These are phyloP conservation scores for Umbelopsis isabellina DNA, from an alignment of 192 early-diverging fungal genomes.

Conservation along the genomic window DNA sequence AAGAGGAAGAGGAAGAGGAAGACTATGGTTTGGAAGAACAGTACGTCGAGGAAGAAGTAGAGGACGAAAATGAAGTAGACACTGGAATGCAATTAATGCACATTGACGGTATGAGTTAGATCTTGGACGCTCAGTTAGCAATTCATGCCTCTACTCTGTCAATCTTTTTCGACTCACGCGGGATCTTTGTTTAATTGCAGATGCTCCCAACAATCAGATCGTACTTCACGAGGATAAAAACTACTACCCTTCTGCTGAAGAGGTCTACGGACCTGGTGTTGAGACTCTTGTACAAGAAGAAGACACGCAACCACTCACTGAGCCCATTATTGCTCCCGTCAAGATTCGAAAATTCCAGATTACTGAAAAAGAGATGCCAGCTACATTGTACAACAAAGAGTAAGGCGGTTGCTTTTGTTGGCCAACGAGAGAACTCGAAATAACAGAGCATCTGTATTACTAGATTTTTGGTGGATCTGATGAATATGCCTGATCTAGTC, in stretches of 20 bases:
- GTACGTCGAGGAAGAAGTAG: conserved; percentile 27
- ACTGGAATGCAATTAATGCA: conserved; percentile 62
- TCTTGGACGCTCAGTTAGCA: conserved; percentile 21
- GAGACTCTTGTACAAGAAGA: conserved; percentile 97
- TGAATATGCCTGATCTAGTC: conserved; percentile 77
- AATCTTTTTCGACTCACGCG: not conserved
- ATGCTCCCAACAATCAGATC: conserved; percentile 71
- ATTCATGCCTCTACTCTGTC: not conserved
- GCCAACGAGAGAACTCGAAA: not conserved
- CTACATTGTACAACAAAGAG: conserved; percentile 88
- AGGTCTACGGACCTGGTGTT: conserved; percentile 94
- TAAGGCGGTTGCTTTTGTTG: conserved; percentile 38
- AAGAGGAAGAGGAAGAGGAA: conserved; percentile 56
- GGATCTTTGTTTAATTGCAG: conserved; percentile 33
- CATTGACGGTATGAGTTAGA: conserved; percentile 57
- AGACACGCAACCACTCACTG: conserved; percentile 93
- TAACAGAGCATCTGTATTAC: not conserved
- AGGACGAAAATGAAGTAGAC: conserved; percentile 34
- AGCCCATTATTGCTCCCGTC: conserved; percentile 93
- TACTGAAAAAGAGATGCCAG: conserved; percentile 81
- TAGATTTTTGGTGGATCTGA: conserved; percentile 80
- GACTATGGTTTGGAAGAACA: conserved; percentile 28
- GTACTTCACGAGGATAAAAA: conserved; percentile 98
- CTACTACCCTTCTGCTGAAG: conserved; percentile 97
- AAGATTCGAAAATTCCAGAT: conserved; percentile 87